Evolutionary conservation across 1,139 yeast species (phyloP).

Genomic region (Geotrichum restrictum): DNA sequence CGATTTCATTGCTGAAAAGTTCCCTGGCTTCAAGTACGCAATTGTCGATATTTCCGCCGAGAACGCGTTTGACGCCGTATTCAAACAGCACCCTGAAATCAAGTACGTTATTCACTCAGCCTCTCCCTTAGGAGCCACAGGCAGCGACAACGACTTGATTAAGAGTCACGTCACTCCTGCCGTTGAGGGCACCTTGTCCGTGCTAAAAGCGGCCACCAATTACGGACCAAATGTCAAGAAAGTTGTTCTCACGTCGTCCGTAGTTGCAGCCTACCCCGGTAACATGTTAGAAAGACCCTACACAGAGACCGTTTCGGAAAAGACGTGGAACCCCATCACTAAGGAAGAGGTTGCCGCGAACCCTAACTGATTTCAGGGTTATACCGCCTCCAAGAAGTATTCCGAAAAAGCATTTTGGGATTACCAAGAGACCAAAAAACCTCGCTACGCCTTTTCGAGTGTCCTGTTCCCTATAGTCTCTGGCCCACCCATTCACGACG

Average conservation of each 20-base stretch:
- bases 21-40: slow-evolving; percentile 34
- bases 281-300: not conserved
- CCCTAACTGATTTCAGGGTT: slow-evolving; percentile 30
- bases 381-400: slow-evolving; percentile 39
- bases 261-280: not conserved
- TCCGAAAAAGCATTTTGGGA: slow-evolving; percentile 49
- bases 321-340: slow-evolving; percentile 43
- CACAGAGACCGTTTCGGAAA: slow-evolving; percentile 28
- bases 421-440: slow-evolving; percentile 37
- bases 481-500: slow-evolving; percentile 44
- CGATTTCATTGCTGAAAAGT: slow-evolving; percentile 40
- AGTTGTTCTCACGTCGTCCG: slow-evolving; percentile 6
- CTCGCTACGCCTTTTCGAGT: slow-evolving; percentile 42
- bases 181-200: slow-evolving; percentile 1
- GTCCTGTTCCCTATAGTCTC: slow-evolving; percentile 48
- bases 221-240: slow-evolving; percentile 46
- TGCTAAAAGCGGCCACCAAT: not conserved
- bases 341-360: slow-evolving; percentile 34
- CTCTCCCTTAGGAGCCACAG: slow-evolving; percentile 45
- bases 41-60: slow-evolving; percentile 42
- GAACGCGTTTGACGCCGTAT: slow-evolving; percentile 41
- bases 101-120: slow-evolving; percentile 45
- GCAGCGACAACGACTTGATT: slow-evolving; percentile 30
- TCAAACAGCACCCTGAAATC: slow-evolving; percentile 39
- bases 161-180: slow-evolving; percentile 1